Evolutionary conservation across 495 filamentous ascomycete species (phyloP).

Genomic region (Astrothelium macrocarpum): DNA sequence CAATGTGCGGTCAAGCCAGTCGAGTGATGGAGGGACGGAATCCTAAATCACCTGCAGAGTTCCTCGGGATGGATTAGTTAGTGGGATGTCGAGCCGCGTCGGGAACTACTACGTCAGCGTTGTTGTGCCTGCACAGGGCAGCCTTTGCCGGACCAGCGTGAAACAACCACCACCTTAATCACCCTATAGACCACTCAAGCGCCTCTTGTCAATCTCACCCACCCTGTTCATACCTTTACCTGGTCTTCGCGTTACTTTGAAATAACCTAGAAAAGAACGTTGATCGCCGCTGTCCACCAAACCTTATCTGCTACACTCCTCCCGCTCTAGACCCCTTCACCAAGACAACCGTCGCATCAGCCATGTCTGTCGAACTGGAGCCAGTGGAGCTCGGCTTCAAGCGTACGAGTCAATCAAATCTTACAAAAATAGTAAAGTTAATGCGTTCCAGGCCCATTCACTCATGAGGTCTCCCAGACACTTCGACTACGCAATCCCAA

Average conservation of each 20-base stretch:
- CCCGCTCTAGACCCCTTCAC: neutral
- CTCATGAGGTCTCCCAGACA: slow-evolving; percentile 75
- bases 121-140: neutral
- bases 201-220: neutral
- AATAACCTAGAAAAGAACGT: neutral
- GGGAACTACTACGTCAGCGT: neutral
- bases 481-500: slow-evolving; percentile 73
- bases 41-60: neutral
- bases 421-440: slow-evolving; percentile 8
- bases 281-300: neutral
- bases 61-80: neutral
- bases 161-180: neutral
- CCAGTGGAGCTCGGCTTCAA: slow-evolving; percentile 87
- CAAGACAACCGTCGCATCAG: slow-evolving; percentile 1
- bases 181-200: neutral
- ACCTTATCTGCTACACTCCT: neutral
- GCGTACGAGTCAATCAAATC: slow-evolving; percentile 51
- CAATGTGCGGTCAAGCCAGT: no score
- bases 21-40: no score
- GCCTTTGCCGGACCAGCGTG: neutral
- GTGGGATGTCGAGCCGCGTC: neutral
- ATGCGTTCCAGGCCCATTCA: slow-evolving; percentile 67
- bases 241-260: neutral
- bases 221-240: neutral
- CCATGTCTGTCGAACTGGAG: slow-evolving; percentile 89